phyloP scores from a whole-genome alignment of 179 eudicot species.

The Dionaea muscipula region DNA sequence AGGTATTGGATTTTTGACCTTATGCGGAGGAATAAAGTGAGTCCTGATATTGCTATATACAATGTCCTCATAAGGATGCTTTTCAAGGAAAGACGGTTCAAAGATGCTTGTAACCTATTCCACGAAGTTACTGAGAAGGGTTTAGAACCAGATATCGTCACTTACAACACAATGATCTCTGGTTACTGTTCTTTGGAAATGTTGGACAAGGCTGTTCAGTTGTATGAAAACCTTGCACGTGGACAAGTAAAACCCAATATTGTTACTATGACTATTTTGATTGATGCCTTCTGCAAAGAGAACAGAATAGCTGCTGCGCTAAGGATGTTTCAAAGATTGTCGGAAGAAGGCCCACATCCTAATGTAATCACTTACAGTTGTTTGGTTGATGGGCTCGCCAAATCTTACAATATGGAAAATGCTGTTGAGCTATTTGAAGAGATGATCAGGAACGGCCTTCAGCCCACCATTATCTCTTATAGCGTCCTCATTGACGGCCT shows the following conservation, averaged over 20 bases:
- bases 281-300: conserved; percentile 49
- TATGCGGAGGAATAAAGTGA: conserved; percentile 25
- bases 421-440: conserved; percentile 42
- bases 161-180: conserved; percentile 50
- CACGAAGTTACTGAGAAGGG: conserved; percentile 25
- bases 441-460: conserved; percentile 30
- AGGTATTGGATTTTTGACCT: conserved; percentile 29
- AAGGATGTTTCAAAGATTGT: conserved; percentile 28
- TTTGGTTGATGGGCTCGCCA: conserved; percentile 44
- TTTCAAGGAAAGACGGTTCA: conserved; percentile 24
- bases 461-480: conserved; percentile 46
- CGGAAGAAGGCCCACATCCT: conserved; percentile 28
- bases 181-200: conserved; percentile 39
- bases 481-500: conserved; percentile 54
- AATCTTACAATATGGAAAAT: conserved; percentile 17
- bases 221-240: conserved; percentile 27
- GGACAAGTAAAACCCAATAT: conserved; percentile 22
- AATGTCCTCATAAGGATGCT: conserved; percentile 41
- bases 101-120: conserved; percentile 28
- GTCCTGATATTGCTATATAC: conserved; percentile 39
- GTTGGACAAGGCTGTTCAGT: conserved; percentile 35
- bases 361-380: conserved; percentile 54
- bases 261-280: conserved; percentile 40
- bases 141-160: conserved; percentile 50
- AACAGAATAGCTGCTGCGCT: conserved; percentile 44